Percentiles rank a stretch among this genome's conserved stretches.
Conservation (phyloP, 768 basidiomycete genomes). For the Mycena albidolilacea region DNA sequence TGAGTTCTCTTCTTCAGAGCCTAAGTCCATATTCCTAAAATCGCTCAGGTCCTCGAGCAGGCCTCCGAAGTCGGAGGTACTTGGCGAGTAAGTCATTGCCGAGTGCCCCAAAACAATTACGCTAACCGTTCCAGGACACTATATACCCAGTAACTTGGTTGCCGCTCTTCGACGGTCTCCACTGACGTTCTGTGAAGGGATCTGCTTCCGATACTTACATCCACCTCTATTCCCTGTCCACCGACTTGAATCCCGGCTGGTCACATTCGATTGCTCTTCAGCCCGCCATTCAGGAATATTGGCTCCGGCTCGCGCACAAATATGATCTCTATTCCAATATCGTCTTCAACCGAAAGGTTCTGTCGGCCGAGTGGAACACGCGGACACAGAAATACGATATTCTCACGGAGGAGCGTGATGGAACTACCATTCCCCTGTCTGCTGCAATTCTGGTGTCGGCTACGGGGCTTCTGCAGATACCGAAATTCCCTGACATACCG, state of each 20-base stretch:
- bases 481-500: slow-evolving; percentile 52
- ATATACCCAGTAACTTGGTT: slow-evolving; percentile 48
- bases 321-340: slow-evolving; percentile 58
- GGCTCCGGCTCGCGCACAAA: slow-evolving; percentile 56
- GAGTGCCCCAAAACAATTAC: background rate
- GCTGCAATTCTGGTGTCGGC: slow-evolving; percentile 67
- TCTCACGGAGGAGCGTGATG: slow-evolving; percentile 49
- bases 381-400: slow-evolving; percentile 54
- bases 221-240: slow-evolving; percentile 61
- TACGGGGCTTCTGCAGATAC: slow-evolving; percentile 63
- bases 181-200: slow-evolving; percentile 54
- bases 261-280: slow-evolving; percentile 55
- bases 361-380: slow-evolving; percentile 62
- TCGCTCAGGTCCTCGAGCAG: slow-evolving; percentile 62
- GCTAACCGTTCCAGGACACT: slow-evolving; percentile 47
- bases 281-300: slow-evolving; percentile 60
- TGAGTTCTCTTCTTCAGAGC: slow-evolving; percentile 18
- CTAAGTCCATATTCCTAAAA: too few relatives aligned
- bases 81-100: slow-evolving; percentile 59
- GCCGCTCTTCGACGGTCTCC: background rate
- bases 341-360: slow-evolving; percentile 59
- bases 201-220: slow-evolving; percentile 58
- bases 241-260: slow-evolving; percentile 63
- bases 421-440: slow-evolving; percentile 44
- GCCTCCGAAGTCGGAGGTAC: slow-evolving; percentile 62